Percentiles rank a stretch among this genome's conserved stretches.
These are phyloP conservation scores for Saccharomyces pastorianus DNA, from an alignment of 1,139 yeast genomes.

Conservation along the genomic window DNA sequence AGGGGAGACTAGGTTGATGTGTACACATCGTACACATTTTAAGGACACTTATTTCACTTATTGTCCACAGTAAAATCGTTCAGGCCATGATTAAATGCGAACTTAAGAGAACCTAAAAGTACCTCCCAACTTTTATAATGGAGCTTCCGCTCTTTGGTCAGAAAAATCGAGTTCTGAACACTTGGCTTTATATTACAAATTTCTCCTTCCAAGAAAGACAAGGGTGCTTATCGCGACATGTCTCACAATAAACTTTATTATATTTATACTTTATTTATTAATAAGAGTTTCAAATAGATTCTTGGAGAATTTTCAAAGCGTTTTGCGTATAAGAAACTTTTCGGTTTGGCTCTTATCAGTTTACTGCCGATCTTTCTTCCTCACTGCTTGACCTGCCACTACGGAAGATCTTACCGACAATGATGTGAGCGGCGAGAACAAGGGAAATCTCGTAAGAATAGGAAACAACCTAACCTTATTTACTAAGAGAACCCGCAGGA, in stretches of 20 bases:
- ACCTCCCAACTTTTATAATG: too few species aligned
- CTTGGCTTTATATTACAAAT: not conserved
- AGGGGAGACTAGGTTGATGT: too few species aligned
- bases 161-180: not conserved
- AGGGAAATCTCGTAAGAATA: not conserved
- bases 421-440: not conserved
- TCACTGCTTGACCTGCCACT: not conserved
- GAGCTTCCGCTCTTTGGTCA: too few species aligned
- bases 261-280: not conserved
- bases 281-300: not conserved
- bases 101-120: too few species aligned
- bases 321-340: not conserved
- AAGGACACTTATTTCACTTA: too few species aligned
- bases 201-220: too few species aligned
- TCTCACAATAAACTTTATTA: not conserved
- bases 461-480: not conserved
- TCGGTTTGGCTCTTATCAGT: not conserved
- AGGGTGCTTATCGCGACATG: not conserved
- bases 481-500: not conserved
- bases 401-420: not conserved
- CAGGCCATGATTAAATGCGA: too few species aligned
- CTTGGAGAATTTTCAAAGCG: not conserved
- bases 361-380: not conserved
- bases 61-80: too few species aligned
- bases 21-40: too few species aligned